These are phyloP conservation scores for Luzula sylvatica DNA, from an alignment of 176 grass and related monocot genomes.

Conservation along the genomic window DNA sequence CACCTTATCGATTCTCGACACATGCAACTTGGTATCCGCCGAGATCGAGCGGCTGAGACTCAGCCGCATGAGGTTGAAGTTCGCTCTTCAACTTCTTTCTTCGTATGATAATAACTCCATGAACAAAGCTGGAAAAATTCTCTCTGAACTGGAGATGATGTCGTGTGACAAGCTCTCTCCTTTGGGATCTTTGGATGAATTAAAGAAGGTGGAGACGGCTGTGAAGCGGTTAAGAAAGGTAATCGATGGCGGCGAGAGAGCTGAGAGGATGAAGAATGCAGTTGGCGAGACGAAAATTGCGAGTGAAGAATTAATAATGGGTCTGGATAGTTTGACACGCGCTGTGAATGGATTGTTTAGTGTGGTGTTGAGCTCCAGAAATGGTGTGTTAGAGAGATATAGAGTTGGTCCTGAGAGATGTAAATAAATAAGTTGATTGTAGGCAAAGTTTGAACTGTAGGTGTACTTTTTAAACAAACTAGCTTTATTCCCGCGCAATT, in stretches of 20 bases:
- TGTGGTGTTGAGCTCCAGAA: conserved; percentile 12
- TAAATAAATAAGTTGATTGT: conserved; percentile 5
- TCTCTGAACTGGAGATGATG: conserved; percentile 6
- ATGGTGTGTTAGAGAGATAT: conserved; percentile 8
- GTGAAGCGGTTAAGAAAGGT: conserved; percentile 17
- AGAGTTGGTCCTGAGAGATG: conserved; percentile 11
- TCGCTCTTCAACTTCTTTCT: conserved; percentile 13
- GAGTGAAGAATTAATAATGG: conserved; percentile 13
- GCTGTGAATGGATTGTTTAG: conserved; percentile 12
- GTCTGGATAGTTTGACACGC: conserved; percentile 16
- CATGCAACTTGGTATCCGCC: conserved; percentile 23
- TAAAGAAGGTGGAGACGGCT: conserved; percentile 9
- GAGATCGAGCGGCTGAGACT: conserved; percentile 15
- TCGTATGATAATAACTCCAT: neutral
- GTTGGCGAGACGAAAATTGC: conserved; percentile 5
- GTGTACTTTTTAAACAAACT: no score
- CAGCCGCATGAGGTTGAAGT: conserved; percentile 5
- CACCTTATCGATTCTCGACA: conserved; percentile 27
- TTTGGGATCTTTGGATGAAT: neutral
- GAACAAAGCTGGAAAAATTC: conserved; percentile 9
- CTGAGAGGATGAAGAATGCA: neutral
- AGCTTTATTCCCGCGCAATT: no score
- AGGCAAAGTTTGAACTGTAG: no score
- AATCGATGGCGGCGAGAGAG: neutral
- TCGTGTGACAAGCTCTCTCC: neutral